phyloP scores from a whole-genome alignment of 208 protist species.

The Leishmania tarentolae region DNA sequence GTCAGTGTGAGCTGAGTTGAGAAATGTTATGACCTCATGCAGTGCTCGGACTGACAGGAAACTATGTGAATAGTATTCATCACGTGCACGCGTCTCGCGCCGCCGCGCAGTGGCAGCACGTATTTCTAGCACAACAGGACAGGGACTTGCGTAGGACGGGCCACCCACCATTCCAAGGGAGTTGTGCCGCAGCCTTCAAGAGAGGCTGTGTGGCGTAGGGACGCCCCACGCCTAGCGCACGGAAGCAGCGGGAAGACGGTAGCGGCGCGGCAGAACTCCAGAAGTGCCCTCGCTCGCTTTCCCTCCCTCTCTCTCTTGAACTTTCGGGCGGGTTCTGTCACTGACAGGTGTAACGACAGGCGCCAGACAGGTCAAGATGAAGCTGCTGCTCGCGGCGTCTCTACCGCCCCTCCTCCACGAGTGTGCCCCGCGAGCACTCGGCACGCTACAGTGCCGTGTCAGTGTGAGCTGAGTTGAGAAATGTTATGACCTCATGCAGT shows the following conservation, averaged over 20 bases:
- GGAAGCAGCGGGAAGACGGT: neutral
- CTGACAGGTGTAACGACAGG: slow-evolving; percentile 4
- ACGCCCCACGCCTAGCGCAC: neutral
- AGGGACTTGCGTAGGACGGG: neutral
- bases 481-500: slow-evolving; percentile 18
- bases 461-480: slow-evolving; percentile 15
- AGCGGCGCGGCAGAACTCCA: slow-evolving; percentile 7
- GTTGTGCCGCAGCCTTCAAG: slow-evolving; percentile 1
- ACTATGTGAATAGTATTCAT: slow-evolving; percentile 18
- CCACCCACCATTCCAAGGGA: slow-evolving; percentile 8
- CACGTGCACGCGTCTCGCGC: slow-evolving; percentile 5
- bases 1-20: slow-evolving; percentile 17
- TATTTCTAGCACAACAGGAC: slow-evolving; percentile 21
- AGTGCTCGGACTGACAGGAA: slow-evolving; percentile 20
- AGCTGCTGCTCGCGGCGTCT: too few species aligned
- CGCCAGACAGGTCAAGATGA: slow-evolving; percentile 2
- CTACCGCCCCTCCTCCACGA: neutral
- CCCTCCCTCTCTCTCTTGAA: neutral
- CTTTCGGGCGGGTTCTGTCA: slow-evolving; percentile 3
- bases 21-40: slow-evolving; percentile 12
- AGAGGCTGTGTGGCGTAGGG: too few species aligned
- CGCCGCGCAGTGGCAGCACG: neutral
- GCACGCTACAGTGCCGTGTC: neutral
- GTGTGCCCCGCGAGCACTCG: neutral
- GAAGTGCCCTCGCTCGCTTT: too few species aligned